phyloP scores from a whole-genome alignment of 2,329 filamentous ascomycete species.

The Dactylellina sp. region DNA sequence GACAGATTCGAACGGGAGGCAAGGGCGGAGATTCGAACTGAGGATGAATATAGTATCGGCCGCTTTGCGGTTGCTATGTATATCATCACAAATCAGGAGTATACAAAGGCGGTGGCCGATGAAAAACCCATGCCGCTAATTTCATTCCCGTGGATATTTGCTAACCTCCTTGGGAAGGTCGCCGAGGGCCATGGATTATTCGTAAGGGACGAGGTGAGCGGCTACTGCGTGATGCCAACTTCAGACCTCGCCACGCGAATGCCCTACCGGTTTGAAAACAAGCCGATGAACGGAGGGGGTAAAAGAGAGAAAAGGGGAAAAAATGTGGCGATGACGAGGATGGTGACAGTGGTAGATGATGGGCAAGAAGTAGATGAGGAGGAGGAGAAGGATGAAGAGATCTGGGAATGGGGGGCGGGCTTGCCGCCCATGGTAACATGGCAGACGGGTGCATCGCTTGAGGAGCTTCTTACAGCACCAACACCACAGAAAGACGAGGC shows the following conservation, averaged over 20 bases:
- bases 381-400: background rate
- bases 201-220: slow-evolving; percentile 12
- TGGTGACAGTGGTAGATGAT: too few relatives aligned
- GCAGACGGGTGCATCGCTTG: background rate
- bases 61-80: slow-evolving; percentile 91
- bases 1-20: slow-evolving; percentile 76
- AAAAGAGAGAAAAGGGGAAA: background rate
- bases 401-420: background rate
- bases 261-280: slow-evolving; percentile 19
- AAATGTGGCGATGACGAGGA: background rate
- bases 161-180: slow-evolving; percentile 76
- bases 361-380: background rate
- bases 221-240: slow-evolving; percentile 20
- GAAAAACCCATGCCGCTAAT: slow-evolving; percentile 79
- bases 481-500: background rate
- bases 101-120: slow-evolving; percentile 71
- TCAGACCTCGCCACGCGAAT: slow-evolving; percentile 15
- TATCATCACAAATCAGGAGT: slow-evolving; percentile 78
- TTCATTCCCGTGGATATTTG: slow-evolving; percentile 93
- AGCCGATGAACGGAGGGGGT: background rate
- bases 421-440: slow-evolving; percentile 26
- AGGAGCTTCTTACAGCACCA: slow-evolving; percentile 17
- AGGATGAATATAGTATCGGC: slow-evolving; percentile 71
- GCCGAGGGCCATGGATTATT: slow-evolving; percentile 66
- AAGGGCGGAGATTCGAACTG: slow-evolving; percentile 73